Evolutionary conservation across 139 green algal genomes (phyloP).

Genomic region (Spirogloea muscicola): DNA sequence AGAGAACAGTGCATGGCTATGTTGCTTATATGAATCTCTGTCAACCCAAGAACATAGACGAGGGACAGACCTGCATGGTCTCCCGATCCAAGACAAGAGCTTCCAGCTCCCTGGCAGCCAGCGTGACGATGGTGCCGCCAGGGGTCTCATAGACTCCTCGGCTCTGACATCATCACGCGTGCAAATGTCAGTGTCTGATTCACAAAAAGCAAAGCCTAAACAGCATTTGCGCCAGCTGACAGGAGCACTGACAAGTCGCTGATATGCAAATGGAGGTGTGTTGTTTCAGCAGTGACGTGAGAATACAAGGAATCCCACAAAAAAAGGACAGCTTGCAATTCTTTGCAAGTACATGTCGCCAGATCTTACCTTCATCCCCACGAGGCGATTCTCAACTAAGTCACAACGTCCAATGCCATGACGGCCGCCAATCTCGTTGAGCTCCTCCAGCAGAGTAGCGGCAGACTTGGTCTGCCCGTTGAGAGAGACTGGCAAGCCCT

Average conservation of each 20-base stretch:
- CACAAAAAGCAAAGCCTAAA: too few relatives aligned
- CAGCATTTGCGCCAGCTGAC: too few relatives aligned
- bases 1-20: too few relatives aligned
- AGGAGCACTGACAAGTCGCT: too few relatives aligned
- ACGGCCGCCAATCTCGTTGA: conserved; percentile 83
- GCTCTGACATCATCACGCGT: conserved; percentile 56
- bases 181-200: too few relatives aligned
- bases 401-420: conserved; percentile 83
- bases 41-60: too few relatives aligned
- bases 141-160: conserved; percentile 98
- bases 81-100: conserved; percentile 40
- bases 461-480: conserved; percentile 81
- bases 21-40: too few relatives aligned
- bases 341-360: too few relatives aligned
- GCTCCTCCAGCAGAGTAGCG: conserved; percentile 79
- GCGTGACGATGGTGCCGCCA: conserved; percentile 88
- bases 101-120: conserved; percentile 53
- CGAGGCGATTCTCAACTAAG: conserved; percentile 97
- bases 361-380: conserved; percentile 71
- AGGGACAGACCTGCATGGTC: conserved; percentile 40
- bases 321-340: too few relatives aligned
- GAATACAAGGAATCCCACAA: too few relatives aligned
- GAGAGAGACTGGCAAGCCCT: conserved; percentile 91
- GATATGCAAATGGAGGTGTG: too few relatives aligned
- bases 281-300: too few relatives aligned